Base-by-base conservation (phyloP, 1,284 basidiomycete species). In the Pascua sp. region DNA sequence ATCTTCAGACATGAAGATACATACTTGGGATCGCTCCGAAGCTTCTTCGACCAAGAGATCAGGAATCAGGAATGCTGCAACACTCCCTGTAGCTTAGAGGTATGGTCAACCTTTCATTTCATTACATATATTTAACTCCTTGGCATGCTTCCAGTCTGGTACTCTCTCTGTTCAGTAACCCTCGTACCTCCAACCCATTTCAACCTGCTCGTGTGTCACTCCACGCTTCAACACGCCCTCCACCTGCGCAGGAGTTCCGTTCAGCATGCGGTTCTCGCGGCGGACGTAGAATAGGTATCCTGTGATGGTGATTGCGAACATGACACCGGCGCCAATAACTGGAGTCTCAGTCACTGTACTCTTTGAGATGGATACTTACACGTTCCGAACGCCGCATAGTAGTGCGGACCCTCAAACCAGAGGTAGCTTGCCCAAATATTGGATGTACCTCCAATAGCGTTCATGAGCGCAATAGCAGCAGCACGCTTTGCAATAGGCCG, bases 401-500 rank as follows among this genome's bases (percentile, higher is more conserved):
- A 67, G 5, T 46, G 42, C 16, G 63, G 63, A 1, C 53, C 49
- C 16, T 51, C 53, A 50, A 51, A 60, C 49, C 53, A 67, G 9
- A 67, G 47, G 54, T 67, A 67, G 46, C 47, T 47, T 10, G 51
- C 38, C 51, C 51, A 53, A 18, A 53, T 47, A 17, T 53, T 53
- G 17, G n/a, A 18, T 2, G 67, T 65, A 36, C 67, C 67, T 13
- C 69, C 68, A 49, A 72, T 70, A 18, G 67, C 52, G 56, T 70
- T 70, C 40, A 71, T 54, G 42, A 71, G 51, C 0, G 70, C 70
- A 13, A 67, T 54, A 1, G 62, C 61, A 11, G 68, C 69, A 3
- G 70, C 69, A 18, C 70, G 62, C 57, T 72, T 72, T 41, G 62
- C 55, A 24, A 63, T 47, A 0, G 70, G 70, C 8, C 70, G 59